Conservation (phyloP, 2,329 filamentous ascomycete genomes). For the Alternaria tenuissima region DNA sequence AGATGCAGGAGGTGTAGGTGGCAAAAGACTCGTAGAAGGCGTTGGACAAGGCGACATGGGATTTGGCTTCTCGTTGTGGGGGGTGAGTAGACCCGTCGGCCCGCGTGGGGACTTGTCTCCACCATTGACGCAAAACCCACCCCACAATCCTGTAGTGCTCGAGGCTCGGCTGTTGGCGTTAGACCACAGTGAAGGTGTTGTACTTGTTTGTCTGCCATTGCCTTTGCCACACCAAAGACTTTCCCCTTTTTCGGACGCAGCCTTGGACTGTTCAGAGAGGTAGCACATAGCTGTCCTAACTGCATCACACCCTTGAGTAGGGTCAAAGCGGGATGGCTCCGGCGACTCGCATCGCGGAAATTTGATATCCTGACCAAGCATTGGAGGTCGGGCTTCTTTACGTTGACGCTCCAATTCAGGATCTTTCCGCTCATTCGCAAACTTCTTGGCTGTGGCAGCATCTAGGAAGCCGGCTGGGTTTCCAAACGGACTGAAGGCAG, state of each 20-base stretch:
- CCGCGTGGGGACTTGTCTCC: slow-evolving; percentile 51
- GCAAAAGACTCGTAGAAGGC: slow-evolving; percentile 41
- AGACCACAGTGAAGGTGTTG: slow-evolving; percentile 47
- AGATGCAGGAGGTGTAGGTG: slow-evolving; percentile 50
- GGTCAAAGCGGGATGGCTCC: slow-evolving; percentile 83
- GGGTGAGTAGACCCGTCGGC: slow-evolving; percentile 62
- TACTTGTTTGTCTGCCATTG: slow-evolving; percentile 40
- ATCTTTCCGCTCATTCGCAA: slow-evolving; percentile 46
- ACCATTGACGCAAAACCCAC: slow-evolving; percentile 68
- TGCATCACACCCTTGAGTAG: slow-evolving; percentile 69
- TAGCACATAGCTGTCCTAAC: slow-evolving; percentile 59
- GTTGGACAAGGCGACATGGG: slow-evolving; percentile 54
- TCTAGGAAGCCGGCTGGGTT: slow-evolving; percentile 45
- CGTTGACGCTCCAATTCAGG: slow-evolving; percentile 62
- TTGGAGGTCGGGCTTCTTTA: slow-evolving; percentile 75
- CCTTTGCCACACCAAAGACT: slow-evolving; percentile 66
- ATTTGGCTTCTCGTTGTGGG: slow-evolving; percentile 51
- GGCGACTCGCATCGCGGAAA: slow-evolving; percentile 87
- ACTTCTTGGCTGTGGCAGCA: slow-evolving; percentile 35
- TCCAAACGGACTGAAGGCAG: slow-evolving; percentile 48
- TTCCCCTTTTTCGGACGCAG: slow-evolving; percentile 56
- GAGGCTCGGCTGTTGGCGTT: slow-evolving; percentile 56
- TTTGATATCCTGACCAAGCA: slow-evolving; percentile 82
- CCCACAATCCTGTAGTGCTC: slow-evolving; percentile 75
- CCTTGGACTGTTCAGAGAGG: slow-evolving; percentile 58